phyloP scores from a whole-genome alignment of 352 stramenopile species.

The Halophytophthora batemanensis region DNA sequence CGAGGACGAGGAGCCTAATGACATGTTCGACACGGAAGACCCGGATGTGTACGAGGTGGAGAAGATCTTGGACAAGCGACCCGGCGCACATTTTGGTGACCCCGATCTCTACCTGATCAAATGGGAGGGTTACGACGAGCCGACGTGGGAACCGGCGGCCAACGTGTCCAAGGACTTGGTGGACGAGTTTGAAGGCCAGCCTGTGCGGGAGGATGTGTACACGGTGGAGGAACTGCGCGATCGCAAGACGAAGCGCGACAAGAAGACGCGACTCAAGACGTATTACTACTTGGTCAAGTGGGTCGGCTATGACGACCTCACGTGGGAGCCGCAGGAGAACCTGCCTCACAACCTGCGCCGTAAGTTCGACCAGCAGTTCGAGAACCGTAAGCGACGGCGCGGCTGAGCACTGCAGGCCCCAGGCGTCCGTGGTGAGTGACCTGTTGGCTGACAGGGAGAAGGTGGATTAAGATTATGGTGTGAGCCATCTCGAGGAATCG shows the following conservation, averaged over 20 bases:
- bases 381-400: conserved; percentile 38
- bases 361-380: conserved; percentile 79
- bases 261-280: conserved; percentile 60
- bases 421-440: too few relatives aligned
- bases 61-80: conserved; percentile 59
- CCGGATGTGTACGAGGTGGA: conserved; percentile 84
- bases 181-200: conserved; percentile 71
- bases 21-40: conserved; percentile 75
- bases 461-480: too few relatives aligned
- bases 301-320: conserved; percentile 79
- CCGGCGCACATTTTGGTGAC: conserved; percentile 42
- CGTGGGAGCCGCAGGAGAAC: conserved; percentile 77
- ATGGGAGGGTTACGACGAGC: conserved; percentile 78
- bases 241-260: conserved; percentile 62
- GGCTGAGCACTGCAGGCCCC: neutral
- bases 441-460: too few relatives aligned
- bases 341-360: conserved; percentile 72
- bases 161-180: conserved; percentile 83
- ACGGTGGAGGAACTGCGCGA: conserved; percentile 71
- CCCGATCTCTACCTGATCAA: conserved; percentile 76
- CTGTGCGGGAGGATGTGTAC: conserved; percentile 77
- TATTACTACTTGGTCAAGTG: conserved; percentile 86
- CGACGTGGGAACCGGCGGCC: conserved; percentile 69
- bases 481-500: too few relatives aligned
- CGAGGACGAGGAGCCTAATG: conserved; percentile 69